Conservation (phyloP, 805 yeast species). For the Lachancea sp. region DNA sequence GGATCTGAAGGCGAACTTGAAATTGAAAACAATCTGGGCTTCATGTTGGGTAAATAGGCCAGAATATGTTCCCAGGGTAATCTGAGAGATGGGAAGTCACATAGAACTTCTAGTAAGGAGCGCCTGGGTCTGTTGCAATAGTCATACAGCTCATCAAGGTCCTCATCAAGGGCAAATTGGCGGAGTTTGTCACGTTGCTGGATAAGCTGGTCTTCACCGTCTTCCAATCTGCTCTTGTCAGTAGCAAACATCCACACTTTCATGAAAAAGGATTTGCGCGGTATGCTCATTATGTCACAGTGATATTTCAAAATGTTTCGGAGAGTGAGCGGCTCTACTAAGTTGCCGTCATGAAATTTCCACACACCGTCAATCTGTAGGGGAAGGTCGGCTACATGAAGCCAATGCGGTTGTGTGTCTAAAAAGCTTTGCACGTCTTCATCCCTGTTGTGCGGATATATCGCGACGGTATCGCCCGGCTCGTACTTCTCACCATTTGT, state of each 20-base stretch:
- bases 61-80: slow-evolving; percentile 72
- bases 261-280: slow-evolving; percentile 76
- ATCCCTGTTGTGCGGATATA: slow-evolving; percentile 69
- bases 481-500: slow-evolving; percentile 32
- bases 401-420: slow-evolving; percentile 64
- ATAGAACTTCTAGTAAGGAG: slow-evolving; percentile 73
- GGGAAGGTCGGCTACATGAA: slow-evolving; percentile 56
- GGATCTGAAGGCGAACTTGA: slow-evolving; percentile 50
- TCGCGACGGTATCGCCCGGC: slow-evolving; percentile 78
- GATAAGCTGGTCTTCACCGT: slow-evolving; percentile 33
- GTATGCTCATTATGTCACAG: slow-evolving; percentile 75
- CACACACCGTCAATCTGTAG: slow-evolving; percentile 25
- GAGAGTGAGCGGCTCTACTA: slow-evolving; percentile 57
- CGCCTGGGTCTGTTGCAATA: slow-evolving; percentile 93
- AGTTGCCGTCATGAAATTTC: slow-evolving; percentile 47
- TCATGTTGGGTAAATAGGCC: slow-evolving; percentile 71
- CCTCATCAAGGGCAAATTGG: slow-evolving; percentile 68
- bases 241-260: slow-evolving; percentile 67
- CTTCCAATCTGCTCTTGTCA: slow-evolving; percentile 35
- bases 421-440: slow-evolving; percentile 59
- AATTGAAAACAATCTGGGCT: slow-evolving; percentile 80
- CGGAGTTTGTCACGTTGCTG: slow-evolving; percentile 68
- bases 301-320: slow-evolving; percentile 70
- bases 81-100: slow-evolving; percentile 69
- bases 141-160: slow-evolving; percentile 75